phyloP scores from a whole-genome alignment of 192 early-diverging fungal species.

The Linnemannia schmuckeri region DNA sequence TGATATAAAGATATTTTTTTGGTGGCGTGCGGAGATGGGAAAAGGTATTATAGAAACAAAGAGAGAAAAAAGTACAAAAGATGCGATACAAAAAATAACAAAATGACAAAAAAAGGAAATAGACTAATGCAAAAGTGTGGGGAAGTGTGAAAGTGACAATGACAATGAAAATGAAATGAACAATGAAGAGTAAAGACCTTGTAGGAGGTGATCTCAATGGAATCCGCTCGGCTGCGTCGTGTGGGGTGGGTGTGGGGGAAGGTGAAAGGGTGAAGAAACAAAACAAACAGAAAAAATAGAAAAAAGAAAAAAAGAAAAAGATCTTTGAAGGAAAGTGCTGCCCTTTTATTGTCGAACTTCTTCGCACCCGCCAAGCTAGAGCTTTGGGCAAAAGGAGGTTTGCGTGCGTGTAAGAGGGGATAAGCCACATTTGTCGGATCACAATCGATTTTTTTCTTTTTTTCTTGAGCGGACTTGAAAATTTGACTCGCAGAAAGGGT shows the following conservation, averaged over 20 bases:
- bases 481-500: too few species aligned
- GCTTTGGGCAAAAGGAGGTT: too few species aligned
- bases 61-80: slow-evolving; percentile 2
- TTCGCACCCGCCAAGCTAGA: too few species aligned
- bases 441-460: background rate
- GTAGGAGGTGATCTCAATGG: slow-evolving; percentile 12
- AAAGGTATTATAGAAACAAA: slow-evolving; percentile 7
- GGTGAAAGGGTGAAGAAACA: slow-evolving; percentile 25
- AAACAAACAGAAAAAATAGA: slow-evolving; percentile 43
- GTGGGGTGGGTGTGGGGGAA: slow-evolving; percentile 11
- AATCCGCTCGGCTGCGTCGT: slow-evolving; percentile 9
- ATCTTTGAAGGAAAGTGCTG: slow-evolving; percentile 7
- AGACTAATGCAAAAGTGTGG: slow-evolving; percentile 14
- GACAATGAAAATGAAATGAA: slow-evolving; percentile 6
- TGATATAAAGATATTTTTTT: background rate
- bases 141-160: slow-evolving; percentile 11
- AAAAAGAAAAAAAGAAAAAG: slow-evolving; percentile 38
- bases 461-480: background rate
- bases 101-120: slow-evolving; percentile 14
- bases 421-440: background rate
- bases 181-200: slow-evolving; percentile 9
- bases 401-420: background rate
- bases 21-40: background rate
- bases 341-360: background rate
- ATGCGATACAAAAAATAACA: slow-evolving; percentile 18